Base-by-base conservation (phyloP, 148 eudicot species). In the Rhododendron griersonianum region DNA sequence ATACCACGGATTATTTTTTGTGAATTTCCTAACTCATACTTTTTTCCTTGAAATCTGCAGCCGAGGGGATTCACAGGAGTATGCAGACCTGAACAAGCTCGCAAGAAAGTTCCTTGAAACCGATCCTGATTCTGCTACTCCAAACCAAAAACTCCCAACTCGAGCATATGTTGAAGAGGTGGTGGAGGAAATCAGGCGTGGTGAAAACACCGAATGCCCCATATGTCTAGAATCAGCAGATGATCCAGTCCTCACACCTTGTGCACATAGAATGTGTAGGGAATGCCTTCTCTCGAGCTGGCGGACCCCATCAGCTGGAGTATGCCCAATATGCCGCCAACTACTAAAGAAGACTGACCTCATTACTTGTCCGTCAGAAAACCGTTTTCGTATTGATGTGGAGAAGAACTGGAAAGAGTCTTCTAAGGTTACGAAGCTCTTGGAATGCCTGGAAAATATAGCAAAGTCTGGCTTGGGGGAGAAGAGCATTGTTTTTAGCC, bases 181-280 rank as follows among this genome's bases (percentile, higher is more conserved):
- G n/a, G 91, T 93, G 11, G 91, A 93, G 51, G 91, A 87, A 37
- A 81, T 93, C 65, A 48, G 86, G 47, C 78, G 79, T 0, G 94
- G 93, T 19, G 96, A 92, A 81, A 89, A 87, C 80, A 51, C 88
- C 11, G 96, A 93, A 75, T 93, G 96, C 85, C 96, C 96, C 25
- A 93, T 93, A 35, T 93, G 96, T 86, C 85, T 93, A 23, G 96
- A 93, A 81, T 91, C 92, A 11, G 90, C 93, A 51, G 96, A 93
- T 57, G 96, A 93, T 80, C 94, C 96, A 28, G 91, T 93, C 65
- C 87, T 93, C 50, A 93, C 95, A 2, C 90, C 93, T 50, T 93
- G 96, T 83, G 96, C 96, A 7, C 96, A 94, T 48, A 89, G 91
- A 82, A 91, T 94, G 93, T 94, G 96, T 47, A 87, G 96, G 55